A percentile compares a stretch with the other conserved stretches of the same genome.
Conservation (phyloP, 2,329 filamentous ascomycete species). For the Talaromyces albobiverticillius region DNA sequence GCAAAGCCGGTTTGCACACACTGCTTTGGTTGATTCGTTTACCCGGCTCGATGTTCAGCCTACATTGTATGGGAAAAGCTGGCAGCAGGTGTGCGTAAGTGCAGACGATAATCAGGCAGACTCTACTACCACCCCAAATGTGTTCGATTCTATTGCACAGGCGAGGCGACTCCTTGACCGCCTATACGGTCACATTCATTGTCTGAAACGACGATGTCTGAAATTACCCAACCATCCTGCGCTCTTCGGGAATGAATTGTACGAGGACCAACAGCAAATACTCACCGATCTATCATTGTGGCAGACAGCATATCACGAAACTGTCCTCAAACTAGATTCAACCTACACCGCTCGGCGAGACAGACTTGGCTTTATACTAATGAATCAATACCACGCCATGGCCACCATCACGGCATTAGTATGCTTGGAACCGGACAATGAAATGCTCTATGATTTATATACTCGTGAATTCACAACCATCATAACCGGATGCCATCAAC, state of each 20-base stretch:
- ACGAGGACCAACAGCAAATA: slow-evolving; percentile 13
- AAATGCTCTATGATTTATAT: slow-evolving; percentile 25
- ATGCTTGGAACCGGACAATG: slow-evolving; percentile 29
- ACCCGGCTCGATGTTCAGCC: too few relatives aligned
- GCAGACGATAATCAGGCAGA: too few relatives aligned
- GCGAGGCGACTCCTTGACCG: slow-evolving; percentile 22
- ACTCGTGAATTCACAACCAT: slow-evolving; percentile 21
- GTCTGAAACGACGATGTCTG: slow-evolving; percentile 16
- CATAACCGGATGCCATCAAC: slow-evolving; percentile 13
- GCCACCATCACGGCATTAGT: slow-evolving; percentile 43
- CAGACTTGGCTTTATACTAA: slow-evolving; percentile 26
- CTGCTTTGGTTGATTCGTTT: too few relatives aligned
- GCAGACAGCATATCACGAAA: slow-evolving; percentile 22
- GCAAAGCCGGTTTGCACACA: slow-evolving; percentile 13
- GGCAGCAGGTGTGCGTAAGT: slow-evolving; percentile 16
- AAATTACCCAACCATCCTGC: too few relatives aligned
- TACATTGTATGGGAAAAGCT: too few relatives aligned
- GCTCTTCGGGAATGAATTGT: too few relatives aligned
- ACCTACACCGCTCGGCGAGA: slow-evolving; percentile 1
- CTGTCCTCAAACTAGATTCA: slow-evolving; percentile 6
- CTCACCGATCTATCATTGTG: slow-evolving; percentile 18
- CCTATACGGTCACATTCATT: slow-evolving; percentile 19
- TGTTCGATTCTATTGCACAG: slow-evolving; percentile 17
- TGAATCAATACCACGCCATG: slow-evolving; percentile 44
- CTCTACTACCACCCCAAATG: slow-evolving; percentile 15